Base-by-base conservation (phyloP, 306 rosid genomes). In the Carpinus fangiana region DNA sequence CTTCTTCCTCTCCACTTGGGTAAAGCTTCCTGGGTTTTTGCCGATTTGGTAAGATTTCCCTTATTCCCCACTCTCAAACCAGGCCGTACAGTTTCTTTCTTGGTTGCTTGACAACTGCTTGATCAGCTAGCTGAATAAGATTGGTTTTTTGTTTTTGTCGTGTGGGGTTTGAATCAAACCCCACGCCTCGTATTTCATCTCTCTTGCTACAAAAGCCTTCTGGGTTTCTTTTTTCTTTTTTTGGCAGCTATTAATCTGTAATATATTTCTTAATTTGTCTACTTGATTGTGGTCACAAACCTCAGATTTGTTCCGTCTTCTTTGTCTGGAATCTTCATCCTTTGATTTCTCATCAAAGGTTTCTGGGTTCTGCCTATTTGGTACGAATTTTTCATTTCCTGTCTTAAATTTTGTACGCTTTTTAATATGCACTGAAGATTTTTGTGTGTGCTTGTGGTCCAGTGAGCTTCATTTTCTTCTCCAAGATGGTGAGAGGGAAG, bases 401-500 rank as follows among this genome's bases (percentile, higher is more conserved):
- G 17, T 71, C 14, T 21, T 7, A 17, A 0, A 17, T 53, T 68
- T 45, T 50, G 20, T 43, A 46, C 59, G 59, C 8, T 68, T 18
- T 41, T 2, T 45, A 45, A 7, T 18, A 17, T 17, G 21, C 48
- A 66, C 17, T 66, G 38, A 45, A 66, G 50, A 67, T 59, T 59
- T 59, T 62, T 28, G 14, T 41, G 7, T 73, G 7, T 31, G 17
- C 36, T 48, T n/a, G 38, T 48, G 18, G 8, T 18, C 34, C 50
- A 62, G 79, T 70, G 74, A 26, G 57, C 7, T 23, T 70, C 21
- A 23, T 47, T 71, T 46, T 70, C 12, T 54, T 77, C 21, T 14
- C 55, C 36, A 17, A 50, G 76, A 94, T 94, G 98, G 98, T 89
- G 83, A 85, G 98, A 82, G 97, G 98, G 2, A 94, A 94, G 84